Evolutionary conservation across 192 early-diverging fungal genomes (phyloP).

Genomic region (Coemansia sp.): DNA sequence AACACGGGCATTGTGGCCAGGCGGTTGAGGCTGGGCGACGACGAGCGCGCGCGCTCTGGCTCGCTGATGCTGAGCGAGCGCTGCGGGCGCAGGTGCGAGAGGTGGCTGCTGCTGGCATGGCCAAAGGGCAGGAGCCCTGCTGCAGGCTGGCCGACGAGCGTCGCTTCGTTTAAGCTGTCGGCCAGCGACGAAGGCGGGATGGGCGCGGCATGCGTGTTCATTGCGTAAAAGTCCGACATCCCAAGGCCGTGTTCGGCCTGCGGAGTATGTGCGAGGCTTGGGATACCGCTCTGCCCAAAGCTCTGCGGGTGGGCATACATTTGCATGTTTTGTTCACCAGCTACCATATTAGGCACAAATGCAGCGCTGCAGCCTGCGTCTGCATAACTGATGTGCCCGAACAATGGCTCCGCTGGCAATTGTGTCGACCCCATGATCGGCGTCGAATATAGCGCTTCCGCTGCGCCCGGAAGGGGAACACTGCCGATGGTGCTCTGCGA

Average conservation of each 20-base stretch:
- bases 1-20: constrained; percentile 7
- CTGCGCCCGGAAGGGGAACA: neutral
- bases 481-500: neutral
- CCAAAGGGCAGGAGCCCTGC: constrained; percentile 1
- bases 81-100: constrained; percentile 18
- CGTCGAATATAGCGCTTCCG: constrained; percentile 16
- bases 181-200: constrained; percentile 6
- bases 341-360: constrained; percentile 13
- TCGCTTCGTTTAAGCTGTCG: neutral
- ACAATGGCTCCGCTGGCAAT: constrained; percentile 31
- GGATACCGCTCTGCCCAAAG: constrained; percentile 1
- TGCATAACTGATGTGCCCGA: constrained; percentile 24
- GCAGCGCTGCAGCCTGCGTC: constrained; percentile 18
- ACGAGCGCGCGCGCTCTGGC: constrained; percentile 20
- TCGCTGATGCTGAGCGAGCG: constrained; percentile 34
- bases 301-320: constrained; percentile 10
- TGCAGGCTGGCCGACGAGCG: neutral
- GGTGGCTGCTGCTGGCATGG: neutral
- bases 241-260: neutral
- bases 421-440: constrained; percentile 30
- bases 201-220: constrained; percentile 6
- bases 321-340: constrained; percentile 14
- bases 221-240: neutral
- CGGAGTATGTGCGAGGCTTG: constrained; percentile 23
- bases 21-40: constrained; percentile 16